phyloP scores from a whole-genome alignment of 148 eudicot species.

The Rhododendron henanense region DNA sequence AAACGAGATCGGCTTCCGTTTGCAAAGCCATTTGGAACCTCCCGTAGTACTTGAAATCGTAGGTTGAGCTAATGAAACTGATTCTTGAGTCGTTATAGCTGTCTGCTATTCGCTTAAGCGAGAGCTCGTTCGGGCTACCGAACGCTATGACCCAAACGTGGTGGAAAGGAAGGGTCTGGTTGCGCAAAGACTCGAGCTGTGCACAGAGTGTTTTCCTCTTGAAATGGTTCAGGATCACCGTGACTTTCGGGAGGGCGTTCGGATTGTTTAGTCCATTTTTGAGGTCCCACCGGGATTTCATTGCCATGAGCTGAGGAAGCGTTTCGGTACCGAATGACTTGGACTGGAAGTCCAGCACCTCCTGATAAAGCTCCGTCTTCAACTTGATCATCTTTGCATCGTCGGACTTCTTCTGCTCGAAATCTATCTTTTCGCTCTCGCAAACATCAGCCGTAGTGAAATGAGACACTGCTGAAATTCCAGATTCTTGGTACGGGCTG shows the following conservation, averaged over 20 bases:
- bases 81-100: constrained; percentile 77
- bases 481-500: constrained; percentile 55
- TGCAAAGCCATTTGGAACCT: constrained; percentile 95
- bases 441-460: constrained; percentile 46
- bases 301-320: constrained; percentile 55
- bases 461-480: constrained; percentile 16
- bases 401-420: constrained; percentile 77
- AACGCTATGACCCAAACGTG: constrained; percentile 95
- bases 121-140: constrained; percentile 77
- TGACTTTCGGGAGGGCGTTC: constrained; percentile 44
- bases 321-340: constrained; percentile 55
- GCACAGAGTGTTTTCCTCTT: constrained; percentile 88
- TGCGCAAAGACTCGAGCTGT: constrained; percentile 72
- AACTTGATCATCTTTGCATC: constrained; percentile 79
- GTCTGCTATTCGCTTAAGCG: constrained; percentile 60
- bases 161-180: constrained; percentile 86
- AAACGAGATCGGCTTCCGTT: constrained; percentile 81
- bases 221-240: constrained; percentile 90
- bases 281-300: constrained; percentile 80
- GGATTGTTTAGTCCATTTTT: constrained; percentile 23
- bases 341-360: constrained; percentile 60
- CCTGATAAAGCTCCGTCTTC: constrained; percentile 74
- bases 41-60: constrained; percentile 94
- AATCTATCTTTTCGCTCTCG: constrained; percentile 80
- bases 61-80: constrained; percentile 72